phyloP scores from a whole-genome alignment of 2,329 filamentous ascomycete genomes.

The Colletotrichum falcatum region DNA sequence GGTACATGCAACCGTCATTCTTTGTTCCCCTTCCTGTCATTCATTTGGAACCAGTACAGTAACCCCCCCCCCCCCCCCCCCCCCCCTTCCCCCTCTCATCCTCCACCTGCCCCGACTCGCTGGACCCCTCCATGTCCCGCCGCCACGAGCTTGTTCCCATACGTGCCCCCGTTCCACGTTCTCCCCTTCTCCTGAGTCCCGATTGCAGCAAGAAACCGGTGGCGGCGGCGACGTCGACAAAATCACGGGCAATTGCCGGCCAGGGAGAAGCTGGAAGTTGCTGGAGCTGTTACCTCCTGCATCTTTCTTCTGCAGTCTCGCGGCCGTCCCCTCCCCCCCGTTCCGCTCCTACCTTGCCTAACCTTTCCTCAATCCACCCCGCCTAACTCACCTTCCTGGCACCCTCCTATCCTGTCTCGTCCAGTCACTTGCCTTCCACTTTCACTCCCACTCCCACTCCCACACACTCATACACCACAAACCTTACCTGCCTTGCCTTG shows the following conservation, averaged over 20 bases:
- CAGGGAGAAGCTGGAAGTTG: slow-evolving; percentile 5
- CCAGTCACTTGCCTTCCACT: slow-evolving; percentile 39
- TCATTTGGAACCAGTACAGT: background rate
- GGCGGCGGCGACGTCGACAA: background rate
- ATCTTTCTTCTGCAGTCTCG: background rate
- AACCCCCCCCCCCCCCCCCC: background rate
- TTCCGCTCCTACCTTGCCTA: slow-evolving; percentile 29
- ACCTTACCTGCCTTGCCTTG: slow-evolving; percentile 41
- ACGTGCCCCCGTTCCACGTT: slow-evolving; percentile 1
- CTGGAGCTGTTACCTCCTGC: slow-evolving; percentile 1
- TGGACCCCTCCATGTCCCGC: slow-evolving; percentile 23
- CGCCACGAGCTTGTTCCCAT: slow-evolving; percentile 26
- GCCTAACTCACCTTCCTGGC: slow-evolving; percentile 31
- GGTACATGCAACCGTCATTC: slow-evolving; percentile 6
- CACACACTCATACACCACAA: slow-evolving; percentile 38
- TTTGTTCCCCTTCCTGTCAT: slow-evolving; percentile 4
- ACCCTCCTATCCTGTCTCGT: slow-evolving; percentile 13
- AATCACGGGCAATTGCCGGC: slow-evolving; percentile 2
- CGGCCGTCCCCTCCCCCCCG: background rate
- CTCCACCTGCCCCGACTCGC: slow-evolving; percentile 19
- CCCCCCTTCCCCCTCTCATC: background rate
- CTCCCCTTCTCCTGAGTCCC: slow-evolving; percentile 1
- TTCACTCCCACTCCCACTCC: slow-evolving; percentile 29
- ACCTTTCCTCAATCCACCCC: slow-evolving; percentile 30
- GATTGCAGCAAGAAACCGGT: slow-evolving; percentile 9